phyloP scores from a whole-genome alignment of 2,329 filamentous ascomycete genomes.

The Fusarium aywerte region DNA sequence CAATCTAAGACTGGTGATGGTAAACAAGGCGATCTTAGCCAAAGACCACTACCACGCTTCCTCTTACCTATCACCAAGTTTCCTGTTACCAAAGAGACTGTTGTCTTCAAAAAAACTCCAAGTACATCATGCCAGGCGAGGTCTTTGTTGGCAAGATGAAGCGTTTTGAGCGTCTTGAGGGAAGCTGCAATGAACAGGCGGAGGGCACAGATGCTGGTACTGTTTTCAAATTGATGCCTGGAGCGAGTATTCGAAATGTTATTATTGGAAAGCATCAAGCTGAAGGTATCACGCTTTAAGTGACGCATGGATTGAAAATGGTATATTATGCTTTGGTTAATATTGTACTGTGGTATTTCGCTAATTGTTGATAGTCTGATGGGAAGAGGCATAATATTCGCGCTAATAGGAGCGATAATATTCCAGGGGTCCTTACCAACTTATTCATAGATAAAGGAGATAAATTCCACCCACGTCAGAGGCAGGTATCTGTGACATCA shows the following conservation, averaged over 20 bases:
- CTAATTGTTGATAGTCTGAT: constrained; percentile 40
- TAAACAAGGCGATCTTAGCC: constrained; percentile 35
- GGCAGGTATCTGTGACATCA: constrained; percentile 23
- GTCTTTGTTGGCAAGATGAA: constrained; percentile 52
- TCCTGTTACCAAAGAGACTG: constrained; percentile 45
- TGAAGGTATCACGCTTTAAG: constrained; percentile 49
- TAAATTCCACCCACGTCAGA: constrained; percentile 22
- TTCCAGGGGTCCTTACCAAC: not conserved
- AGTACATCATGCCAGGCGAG: constrained; percentile 49
- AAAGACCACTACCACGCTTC: constrained; percentile 47
- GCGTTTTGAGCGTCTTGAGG: constrained; percentile 53
- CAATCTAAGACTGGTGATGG: constrained; percentile 44
- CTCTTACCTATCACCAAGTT: constrained; percentile 48
- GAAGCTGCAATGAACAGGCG: constrained; percentile 56
- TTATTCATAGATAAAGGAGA: not conserved
- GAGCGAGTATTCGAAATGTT: constrained; percentile 53
- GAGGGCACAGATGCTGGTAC: constrained; percentile 57
- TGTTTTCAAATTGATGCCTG: constrained; percentile 53
- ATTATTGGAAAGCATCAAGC: constrained; percentile 54
- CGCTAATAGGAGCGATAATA: not conserved
- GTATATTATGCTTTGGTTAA: not conserved
- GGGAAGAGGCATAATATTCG: constrained; percentile 36
- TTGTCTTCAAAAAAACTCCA: constrained; percentile 43
- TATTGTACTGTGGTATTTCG: fast-evolving
- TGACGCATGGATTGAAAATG: constrained; percentile 49